Base-by-base conservation (phyloP, 2,329 filamentous ascomycete species). In the Trichoderma atrobrunneum region DNA sequence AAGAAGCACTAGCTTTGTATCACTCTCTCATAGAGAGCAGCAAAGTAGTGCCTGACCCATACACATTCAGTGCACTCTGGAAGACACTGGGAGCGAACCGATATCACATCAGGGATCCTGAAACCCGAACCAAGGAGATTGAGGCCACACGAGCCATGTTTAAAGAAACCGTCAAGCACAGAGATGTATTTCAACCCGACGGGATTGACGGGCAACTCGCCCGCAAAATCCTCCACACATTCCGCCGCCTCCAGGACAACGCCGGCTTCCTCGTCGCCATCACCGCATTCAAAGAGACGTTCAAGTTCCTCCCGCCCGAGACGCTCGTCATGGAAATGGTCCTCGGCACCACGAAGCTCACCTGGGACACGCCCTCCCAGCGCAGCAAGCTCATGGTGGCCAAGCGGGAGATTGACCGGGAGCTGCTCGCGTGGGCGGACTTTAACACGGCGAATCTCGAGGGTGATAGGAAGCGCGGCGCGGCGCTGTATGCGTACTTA, bases 21-120 rank as follows among this genome's bases (percentile, higher is more conserved):
- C 79, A 82, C 11, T 79, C 82, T 21, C 85, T 93, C 78, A 86
- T 87, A 34, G 75, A 80, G 11, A 81, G 85, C 30, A 81, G 83
- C 43, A 82, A 81, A 36, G 79, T 92, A 54, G 80, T 83, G 64
- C 91, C 91, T 0, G 91, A 93, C 74, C 84, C 90, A 0, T 88
- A 91, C 80, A 93, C 91, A 1, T 93, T 91, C 78, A 86, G 89
- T 73, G 87, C 88, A 18, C 86, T 93, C 16, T 94, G 91, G 90
- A 87, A 87, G 78, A 84, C 87, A 11, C 81, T 89, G 32, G 82
- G 82, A 5, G 80, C 87, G 74, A 89, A 89, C 78, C 84, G 85
- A 5, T 79, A 85, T 18, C 80, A 83, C 65, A 72, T 77, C n/a
- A 28, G 84, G 71, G 70, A 79, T 2, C 74, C 79, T 3, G 78